These are phyloP conservation scores for Cryphonectria naterciae DNA, from an alignment of 2,329 filamentous ascomycete genomes.

Conservation along the genomic window DNA sequence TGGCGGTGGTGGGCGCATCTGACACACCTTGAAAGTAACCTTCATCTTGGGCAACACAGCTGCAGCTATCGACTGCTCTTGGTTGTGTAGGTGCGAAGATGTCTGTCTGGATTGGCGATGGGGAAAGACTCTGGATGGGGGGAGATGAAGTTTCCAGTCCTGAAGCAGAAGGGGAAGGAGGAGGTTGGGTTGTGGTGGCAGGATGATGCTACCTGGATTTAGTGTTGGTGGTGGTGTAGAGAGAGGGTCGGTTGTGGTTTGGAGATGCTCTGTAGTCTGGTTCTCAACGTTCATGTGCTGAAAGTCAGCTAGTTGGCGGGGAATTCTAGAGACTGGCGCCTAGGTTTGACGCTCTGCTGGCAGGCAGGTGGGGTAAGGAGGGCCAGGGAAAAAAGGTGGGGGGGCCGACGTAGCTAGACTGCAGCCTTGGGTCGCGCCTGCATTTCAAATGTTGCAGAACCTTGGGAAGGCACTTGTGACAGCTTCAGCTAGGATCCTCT, in stretches of 20 bases:
- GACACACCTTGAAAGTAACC: slow-evolving; percentile 67
- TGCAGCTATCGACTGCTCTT: slow-evolving; percentile 40
- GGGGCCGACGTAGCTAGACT: slow-evolving; percentile 11
- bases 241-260: slow-evolving; percentile 5
- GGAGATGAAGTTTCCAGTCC: neutral
- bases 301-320: slow-evolving; percentile 4
- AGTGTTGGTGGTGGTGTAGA: slow-evolving; percentile 1
- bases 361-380: slow-evolving; percentile 13
- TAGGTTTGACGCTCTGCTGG: neutral
- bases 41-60: slow-evolving; percentile 60
- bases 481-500: neutral
- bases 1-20: slow-evolving; percentile 17
- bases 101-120: neutral
- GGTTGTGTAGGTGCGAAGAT: slow-evolving; percentile 10
- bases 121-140: slow-evolving; percentile 14
- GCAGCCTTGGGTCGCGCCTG: slow-evolving; percentile 13
- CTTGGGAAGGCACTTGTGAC: neutral
- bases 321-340: slow-evolving; percentile 1
- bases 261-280: neutral
- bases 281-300: neutral
- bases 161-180: neutral
- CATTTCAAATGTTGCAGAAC: neutral
- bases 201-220: neutral
- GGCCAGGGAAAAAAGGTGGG: neutral
- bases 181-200: neutral